These are phyloP conservation scores for Suillus lakei DNA, from an alignment of 768 basidiomycete species.

Conservation along the genomic window DNA sequence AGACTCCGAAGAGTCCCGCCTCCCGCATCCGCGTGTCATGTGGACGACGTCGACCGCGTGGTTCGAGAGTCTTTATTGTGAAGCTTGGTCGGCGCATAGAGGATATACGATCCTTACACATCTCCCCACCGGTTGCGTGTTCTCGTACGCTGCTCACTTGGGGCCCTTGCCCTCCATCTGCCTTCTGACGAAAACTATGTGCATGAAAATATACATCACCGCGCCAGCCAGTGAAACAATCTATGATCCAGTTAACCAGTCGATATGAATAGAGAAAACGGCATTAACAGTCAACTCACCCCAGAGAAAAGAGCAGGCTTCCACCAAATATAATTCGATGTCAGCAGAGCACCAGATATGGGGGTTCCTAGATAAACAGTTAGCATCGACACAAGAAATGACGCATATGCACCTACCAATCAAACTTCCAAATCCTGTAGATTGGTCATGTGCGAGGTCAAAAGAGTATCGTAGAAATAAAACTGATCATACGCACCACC, in stretches of 20 bases:
- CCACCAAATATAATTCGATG: background rate
- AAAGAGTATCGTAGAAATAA: too few species aligned
- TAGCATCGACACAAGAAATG: background rate
- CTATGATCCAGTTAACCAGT: background rate
- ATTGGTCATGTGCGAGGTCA: too few species aligned
- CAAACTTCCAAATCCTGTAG: background rate
- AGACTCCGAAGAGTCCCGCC: too few species aligned
- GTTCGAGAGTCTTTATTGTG: too few species aligned
- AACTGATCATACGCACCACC: too few species aligned
- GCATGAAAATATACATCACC: background rate
- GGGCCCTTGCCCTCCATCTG: too few species aligned
- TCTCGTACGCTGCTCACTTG: too few species aligned
- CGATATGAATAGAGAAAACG: background rate
- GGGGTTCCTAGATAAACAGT: background rate
- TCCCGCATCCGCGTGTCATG: too few species aligned
- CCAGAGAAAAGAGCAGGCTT: background rate
- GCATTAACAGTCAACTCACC: background rate
- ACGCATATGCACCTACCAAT: background rate
- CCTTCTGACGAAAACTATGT: background rate
- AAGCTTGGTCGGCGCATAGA: too few species aligned
- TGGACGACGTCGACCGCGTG: too few species aligned
- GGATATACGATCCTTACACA: too few species aligned
- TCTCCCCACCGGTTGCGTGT: too few species aligned
- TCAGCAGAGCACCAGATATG: background rate
- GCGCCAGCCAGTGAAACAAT: background rate